These are phyloP conservation scores for Dothistroma pini DNA, from an alignment of 2,329 filamentous ascomycete genomes.

Conservation along the genomic window DNA sequence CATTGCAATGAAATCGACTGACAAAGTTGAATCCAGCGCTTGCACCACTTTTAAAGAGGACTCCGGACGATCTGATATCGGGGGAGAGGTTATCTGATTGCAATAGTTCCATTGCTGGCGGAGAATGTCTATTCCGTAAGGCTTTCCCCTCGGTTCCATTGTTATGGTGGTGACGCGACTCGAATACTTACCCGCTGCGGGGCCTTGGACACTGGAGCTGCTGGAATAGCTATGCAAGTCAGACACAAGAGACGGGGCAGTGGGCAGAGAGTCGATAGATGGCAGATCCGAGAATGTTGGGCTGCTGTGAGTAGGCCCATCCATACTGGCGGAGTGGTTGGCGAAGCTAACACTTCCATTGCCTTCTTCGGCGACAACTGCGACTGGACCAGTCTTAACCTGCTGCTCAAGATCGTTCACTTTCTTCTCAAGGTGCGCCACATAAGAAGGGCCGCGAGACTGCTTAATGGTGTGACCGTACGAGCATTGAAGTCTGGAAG, in stretches of 20 bases:
- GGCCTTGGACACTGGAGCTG: not conserved
- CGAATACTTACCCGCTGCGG: not conserved
- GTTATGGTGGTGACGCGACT: constrained; percentile 14
- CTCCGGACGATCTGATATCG: constrained; percentile 3
- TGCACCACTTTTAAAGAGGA: constrained; percentile 17
- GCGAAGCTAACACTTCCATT: not conserved
- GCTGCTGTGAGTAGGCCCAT: not conserved
- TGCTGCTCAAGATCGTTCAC: constrained; percentile 18
- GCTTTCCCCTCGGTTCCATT: constrained; percentile 19
- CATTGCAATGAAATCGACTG: constrained; percentile 4
- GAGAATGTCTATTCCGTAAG: constrained; percentile 19
- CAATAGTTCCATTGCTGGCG: constrained; percentile 19
- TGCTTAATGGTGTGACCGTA: constrained; percentile 23
- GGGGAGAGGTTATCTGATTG: constrained; percentile 7
- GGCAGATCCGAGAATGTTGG: not conserved
- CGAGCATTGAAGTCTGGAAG: constrained; percentile 19
- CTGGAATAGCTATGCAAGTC: not conserved
- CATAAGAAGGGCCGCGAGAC: constrained; percentile 20
- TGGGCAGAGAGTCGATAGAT: not conserved
- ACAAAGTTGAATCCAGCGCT: constrained; percentile 14
- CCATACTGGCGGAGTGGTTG: not conserved
- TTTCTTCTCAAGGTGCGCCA: constrained; percentile 22
- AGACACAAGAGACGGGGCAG: not conserved
- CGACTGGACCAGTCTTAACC: not conserved
- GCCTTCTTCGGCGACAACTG: constrained; percentile 1